Evolutionary conservation across 2,329 filamentous ascomycete species (phyloP).

Genomic region (Ceratocystis cubensis): DNA sequence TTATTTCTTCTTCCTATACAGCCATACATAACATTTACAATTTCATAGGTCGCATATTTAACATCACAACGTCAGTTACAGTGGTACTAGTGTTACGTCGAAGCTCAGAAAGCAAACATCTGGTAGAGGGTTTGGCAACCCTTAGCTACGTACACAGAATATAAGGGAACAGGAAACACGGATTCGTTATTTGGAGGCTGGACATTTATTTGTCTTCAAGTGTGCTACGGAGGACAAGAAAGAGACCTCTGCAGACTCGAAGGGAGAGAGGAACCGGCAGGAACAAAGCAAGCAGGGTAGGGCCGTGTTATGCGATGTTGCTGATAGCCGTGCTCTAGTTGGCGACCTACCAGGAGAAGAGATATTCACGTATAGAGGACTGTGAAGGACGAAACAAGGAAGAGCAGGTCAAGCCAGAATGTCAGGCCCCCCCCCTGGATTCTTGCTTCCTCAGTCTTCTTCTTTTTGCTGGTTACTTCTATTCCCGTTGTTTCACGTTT

Average conservation of each 20-base stretch:
- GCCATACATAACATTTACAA: not conserved
- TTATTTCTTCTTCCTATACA: not conserved
- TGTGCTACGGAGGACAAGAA: not conserved
- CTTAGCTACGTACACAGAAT: too few species aligned
- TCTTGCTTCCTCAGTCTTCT: not conserved
- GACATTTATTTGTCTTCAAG: too few species aligned
- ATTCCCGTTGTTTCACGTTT: constrained; percentile 6
- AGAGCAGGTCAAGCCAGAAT: not conserved
- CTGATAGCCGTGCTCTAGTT: not conserved
- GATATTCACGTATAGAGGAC: too few species aligned
- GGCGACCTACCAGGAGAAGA: not conserved
- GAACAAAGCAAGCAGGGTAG: not conserved
- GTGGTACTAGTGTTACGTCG: not conserved
- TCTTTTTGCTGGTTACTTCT: not conserved
- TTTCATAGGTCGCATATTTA: not conserved
- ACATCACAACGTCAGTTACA: not conserved
- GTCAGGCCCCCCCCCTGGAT: not conserved
- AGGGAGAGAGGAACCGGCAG: not conserved
- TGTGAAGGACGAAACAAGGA: too few species aligned
- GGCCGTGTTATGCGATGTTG: not conserved
- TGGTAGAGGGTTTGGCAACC: too few species aligned
- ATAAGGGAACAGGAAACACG: too few species aligned
- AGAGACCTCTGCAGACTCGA: not conserved
- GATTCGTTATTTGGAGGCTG: too few species aligned
- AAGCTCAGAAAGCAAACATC: not conserved